These are phyloP conservation scores for Colletotrichum lupini DNA, from an alignment of 2,329 filamentous ascomycete species.

Conservation along the genomic window DNA sequence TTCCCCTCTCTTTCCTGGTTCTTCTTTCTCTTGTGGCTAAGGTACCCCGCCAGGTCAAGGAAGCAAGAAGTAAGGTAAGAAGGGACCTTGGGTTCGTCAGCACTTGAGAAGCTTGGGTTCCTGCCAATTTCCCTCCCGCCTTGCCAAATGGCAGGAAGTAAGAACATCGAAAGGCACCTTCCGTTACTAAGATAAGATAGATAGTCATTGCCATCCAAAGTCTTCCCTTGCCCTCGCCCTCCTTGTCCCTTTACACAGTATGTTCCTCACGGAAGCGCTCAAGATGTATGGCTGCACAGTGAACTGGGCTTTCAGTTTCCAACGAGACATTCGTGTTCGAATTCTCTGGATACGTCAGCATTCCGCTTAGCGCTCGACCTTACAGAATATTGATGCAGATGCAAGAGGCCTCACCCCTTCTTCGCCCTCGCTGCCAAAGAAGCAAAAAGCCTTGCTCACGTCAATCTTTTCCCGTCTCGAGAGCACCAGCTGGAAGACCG, in stretches of 20 bases:
- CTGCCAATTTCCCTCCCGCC: not conserved
- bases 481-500: not conserved
- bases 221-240: not conserved
- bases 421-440: not conserved
- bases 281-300: not conserved
- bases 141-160: not conserved
- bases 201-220: not conserved
- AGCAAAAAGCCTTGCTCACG: not conserved
- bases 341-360: not conserved
- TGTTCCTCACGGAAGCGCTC: too few species aligned
- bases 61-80: too few species aligned
- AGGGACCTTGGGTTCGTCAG: not conserved
- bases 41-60: conserved; percentile 20
- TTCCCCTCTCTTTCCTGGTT: not conserved
- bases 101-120: not conserved
- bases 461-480: not conserved
- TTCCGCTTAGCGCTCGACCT: not conserved
- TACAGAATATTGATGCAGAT: conserved; percentile 13
- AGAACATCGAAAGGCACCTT: not conserved
- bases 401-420: not conserved
- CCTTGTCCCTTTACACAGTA: too few species aligned
- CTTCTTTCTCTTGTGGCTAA: conserved; percentile 14
- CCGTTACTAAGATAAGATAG: too few species aligned
- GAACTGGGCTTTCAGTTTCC: not conserved
- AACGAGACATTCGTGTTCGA: not conserved